Conservation (phyloP, 2,329 filamentous ascomycete genomes). For the Leptosphaerulina australis region DNA sequence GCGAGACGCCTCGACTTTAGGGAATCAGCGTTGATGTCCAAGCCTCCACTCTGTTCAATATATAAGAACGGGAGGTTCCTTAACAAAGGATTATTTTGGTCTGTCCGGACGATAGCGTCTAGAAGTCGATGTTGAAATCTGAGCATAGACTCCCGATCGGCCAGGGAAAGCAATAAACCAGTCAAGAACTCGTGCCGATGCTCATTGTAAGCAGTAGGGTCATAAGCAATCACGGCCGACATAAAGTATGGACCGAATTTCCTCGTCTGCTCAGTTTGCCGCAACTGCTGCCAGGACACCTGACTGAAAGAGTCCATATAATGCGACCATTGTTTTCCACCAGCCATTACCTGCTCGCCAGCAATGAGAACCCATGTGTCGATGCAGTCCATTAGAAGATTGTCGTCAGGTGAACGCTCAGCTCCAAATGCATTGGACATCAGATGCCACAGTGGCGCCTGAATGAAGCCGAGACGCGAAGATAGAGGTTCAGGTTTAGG, state of each 20-base stretch:
- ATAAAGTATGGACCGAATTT: constrained; percentile 56
- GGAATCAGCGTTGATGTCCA: constrained; percentile 59
- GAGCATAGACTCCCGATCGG: constrained; percentile 64
- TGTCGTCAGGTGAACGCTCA: constrained; percentile 60
- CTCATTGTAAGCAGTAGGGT: constrained; percentile 50
- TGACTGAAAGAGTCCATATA: constrained; percentile 62
- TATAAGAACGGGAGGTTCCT: constrained; percentile 63
- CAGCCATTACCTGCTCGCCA: constrained; percentile 52
- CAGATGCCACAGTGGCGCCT: constrained; percentile 59
- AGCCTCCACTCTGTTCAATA: constrained; percentile 45
- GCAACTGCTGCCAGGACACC: constrained; percentile 57
- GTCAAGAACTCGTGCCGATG: constrained; percentile 58
- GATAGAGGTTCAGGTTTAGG: constrained; percentile 5
- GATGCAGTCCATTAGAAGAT: constrained; percentile 57
- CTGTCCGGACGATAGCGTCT: constrained; percentile 58
- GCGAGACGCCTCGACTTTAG: constrained; percentile 61
- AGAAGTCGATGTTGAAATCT: constrained; percentile 67
- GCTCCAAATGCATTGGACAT: constrained; percentile 67
- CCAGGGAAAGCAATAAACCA: constrained; percentile 61
- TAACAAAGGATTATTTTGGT: constrained; percentile 56
- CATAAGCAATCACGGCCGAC: constrained; percentile 48
- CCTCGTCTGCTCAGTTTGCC: constrained; percentile 53
- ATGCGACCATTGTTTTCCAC: constrained; percentile 59
- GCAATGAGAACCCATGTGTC: constrained; percentile 63
- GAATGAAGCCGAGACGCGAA: constrained; percentile 49